Conservation (phyloP, 352 stramenopile genomes). For the Globisporangium uncinulatum region DNA sequence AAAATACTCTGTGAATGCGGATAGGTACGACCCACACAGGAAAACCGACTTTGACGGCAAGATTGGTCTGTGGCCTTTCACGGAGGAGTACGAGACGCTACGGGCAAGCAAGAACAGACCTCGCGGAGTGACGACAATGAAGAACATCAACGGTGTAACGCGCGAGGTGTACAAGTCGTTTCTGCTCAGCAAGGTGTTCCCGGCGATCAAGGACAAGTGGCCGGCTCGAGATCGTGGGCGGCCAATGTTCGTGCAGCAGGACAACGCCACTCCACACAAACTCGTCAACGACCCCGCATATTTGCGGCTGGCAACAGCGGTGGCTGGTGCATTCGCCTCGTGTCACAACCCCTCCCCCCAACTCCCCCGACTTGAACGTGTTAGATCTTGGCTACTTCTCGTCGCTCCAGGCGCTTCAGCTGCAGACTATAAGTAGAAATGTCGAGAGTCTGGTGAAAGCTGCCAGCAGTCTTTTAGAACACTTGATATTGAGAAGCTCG, state of each 20-base stretch:
- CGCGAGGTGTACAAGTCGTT: background rate
- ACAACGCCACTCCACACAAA: background rate
- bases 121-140: background rate
- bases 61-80: slow-evolving; percentile 12
- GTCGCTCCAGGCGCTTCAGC: no score
- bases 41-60: slow-evolving; percentile 11
- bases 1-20: no score
- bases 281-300: background rate
- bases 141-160: background rate
- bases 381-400: slow-evolving; percentile 9
- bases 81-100: background rate
- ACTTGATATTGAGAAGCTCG: no score
- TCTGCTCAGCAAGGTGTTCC: background rate
- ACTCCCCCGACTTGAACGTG: slow-evolving; percentile 10
- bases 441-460: no score
- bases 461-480: no score
- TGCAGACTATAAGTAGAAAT: no score
- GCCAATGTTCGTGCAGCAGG: background rate
- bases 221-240: background rate
- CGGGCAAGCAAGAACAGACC: slow-evolving; percentile 3
- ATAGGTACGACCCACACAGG: slow-evolving; percentile 7
- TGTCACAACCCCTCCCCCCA: slow-evolving; percentile 5
- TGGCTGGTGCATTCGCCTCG: background rate
- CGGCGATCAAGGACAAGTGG: background rate
- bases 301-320: background rate